Evolutionary conservation across 768 basidiomycete species (phyloP).

Genomic region (Collybiopsis luxurians): DNA sequence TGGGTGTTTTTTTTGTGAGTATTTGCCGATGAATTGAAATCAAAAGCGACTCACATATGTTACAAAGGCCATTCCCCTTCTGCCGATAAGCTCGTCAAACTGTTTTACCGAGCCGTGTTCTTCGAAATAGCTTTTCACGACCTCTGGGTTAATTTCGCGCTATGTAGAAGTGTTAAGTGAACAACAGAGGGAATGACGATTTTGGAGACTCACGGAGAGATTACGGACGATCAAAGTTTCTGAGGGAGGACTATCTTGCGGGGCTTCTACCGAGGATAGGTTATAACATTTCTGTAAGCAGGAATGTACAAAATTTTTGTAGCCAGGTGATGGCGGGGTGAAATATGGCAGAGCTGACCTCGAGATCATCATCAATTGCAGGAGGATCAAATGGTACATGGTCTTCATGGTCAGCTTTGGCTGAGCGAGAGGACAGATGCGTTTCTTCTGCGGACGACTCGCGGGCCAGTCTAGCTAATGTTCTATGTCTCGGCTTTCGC

Average conservation of each 20-base stretch:
- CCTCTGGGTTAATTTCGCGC: neutral
- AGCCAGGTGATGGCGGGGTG: too few species aligned
- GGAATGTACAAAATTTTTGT: too few species aligned
- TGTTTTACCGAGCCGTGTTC: neutral
- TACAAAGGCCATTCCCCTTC: neutral
- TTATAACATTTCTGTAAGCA: too few species aligned
- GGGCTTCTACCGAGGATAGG: too few species aligned
- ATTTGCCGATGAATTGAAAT: neutral
- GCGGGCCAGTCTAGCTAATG: too few species aligned
- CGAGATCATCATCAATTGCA: too few species aligned
- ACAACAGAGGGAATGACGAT: neutral
- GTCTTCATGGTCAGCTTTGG: neutral
- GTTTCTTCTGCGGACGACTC: too few species aligned
- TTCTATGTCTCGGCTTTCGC: too few species aligned
- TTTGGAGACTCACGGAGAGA: neutral
- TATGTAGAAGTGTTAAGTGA: neutral
- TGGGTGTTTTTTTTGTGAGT: neutral
- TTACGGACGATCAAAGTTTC: neutral
- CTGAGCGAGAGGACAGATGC: too few species aligned
- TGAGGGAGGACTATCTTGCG: neutral
- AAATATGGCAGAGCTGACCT: too few species aligned
- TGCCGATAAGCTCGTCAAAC: slow-evolving; percentile 1
- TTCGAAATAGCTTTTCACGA: neutral
- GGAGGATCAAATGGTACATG: neutral
- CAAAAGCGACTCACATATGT: neutral